Evolutionary conservation across 306 rosid genomes (phyloP).

Genomic region (Cyclanthera cordifolia): DNA sequence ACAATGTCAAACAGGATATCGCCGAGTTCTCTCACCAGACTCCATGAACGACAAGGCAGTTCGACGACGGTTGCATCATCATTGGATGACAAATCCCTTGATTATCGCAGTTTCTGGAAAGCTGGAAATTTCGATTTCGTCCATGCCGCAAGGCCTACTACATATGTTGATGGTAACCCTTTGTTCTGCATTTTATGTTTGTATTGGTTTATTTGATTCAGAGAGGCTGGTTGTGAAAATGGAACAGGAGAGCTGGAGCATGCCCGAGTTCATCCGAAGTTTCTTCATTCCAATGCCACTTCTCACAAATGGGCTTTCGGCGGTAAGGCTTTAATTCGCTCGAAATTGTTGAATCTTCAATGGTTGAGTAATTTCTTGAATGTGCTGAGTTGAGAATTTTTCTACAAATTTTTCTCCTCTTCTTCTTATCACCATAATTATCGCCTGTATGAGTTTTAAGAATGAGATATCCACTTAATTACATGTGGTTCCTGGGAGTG

Average conservation of each 20-base stretch:
- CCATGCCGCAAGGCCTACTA: conserved; percentile 22
- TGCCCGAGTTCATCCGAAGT: conserved; percentile 92
- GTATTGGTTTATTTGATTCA: background rate
- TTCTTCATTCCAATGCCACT: conserved; percentile 95
- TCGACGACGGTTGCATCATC: conserved; percentile 4
- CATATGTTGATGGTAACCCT: conserved; percentile 1
- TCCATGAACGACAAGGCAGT: conserved; percentile 14
- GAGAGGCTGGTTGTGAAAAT: background rate
- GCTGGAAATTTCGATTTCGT: conserved; percentile 58
- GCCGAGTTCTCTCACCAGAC: conserved; percentile 1
- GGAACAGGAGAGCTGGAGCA: conserved; percentile 61
- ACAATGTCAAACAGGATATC: background rate
- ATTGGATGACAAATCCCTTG: conserved; percentile 9
- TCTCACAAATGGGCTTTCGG: conserved; percentile 99
- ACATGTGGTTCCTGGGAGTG: background rate
- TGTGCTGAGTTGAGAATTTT: background rate
- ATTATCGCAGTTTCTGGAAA: conserved; percentile 63
- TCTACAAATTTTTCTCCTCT: background rate
- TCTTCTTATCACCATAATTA: background rate
- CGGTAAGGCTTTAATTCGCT: conserved; percentile 32
- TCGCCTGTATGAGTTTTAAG: background rate
- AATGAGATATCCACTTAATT: background rate
- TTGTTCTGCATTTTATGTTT: background rate
- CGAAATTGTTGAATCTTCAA: background rate
- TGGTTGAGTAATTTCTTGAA: background rate